Evolutionary conservation across 306 rosid species (phyloP).

Genomic region (Biancaea sappan): DNA sequence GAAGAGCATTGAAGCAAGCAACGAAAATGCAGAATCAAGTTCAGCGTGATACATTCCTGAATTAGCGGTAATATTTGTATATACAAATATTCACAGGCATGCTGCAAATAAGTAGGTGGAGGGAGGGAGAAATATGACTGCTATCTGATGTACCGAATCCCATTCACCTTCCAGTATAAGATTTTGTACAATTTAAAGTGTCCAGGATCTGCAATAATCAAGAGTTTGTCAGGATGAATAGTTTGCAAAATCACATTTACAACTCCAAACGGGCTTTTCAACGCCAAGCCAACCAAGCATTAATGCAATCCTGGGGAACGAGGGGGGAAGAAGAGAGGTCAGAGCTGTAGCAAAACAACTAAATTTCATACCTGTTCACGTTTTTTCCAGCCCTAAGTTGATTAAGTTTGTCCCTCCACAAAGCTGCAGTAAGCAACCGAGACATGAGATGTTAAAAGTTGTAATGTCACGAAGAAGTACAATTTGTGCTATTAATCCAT

Average conservation of each 20-base stretch:
- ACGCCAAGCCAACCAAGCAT: too few species aligned
- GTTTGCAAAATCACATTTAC: too few species aligned
- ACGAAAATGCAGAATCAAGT: constrained; percentile 19
- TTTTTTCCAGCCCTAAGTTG: constrained; percentile 52
- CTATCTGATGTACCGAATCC: constrained; percentile 28
- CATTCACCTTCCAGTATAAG: constrained; percentile 29
- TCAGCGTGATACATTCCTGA: constrained; percentile 25
- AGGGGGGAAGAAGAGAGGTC: not conserved
- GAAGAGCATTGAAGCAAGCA: constrained; percentile 27
- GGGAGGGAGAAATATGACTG: constrained; percentile 19
- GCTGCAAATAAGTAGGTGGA: not conserved
- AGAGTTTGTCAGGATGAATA: constrained; percentile 8
- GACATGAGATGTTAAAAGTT: constrained; percentile 23
- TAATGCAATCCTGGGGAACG: not conserved
- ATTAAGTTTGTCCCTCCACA: constrained; percentile 56
- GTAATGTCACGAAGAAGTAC: constrained; percentile 14
- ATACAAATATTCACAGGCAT: constrained; percentile 46
- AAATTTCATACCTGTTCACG: constrained; percentile 34
- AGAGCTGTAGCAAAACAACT: constrained; percentile 12
- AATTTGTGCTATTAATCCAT: constrained; percentile 1
- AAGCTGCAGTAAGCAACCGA: constrained; percentile 41
- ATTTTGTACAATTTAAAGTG: constrained; percentile 27
- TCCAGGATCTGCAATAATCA: constrained; percentile 45
- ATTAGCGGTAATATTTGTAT: constrained; percentile 34
- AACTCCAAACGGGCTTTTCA: too few species aligned